phyloP scores from a whole-genome alignment of 2,329 filamentous ascomycete genomes.

The Fusarium beomiforme region DNA sequence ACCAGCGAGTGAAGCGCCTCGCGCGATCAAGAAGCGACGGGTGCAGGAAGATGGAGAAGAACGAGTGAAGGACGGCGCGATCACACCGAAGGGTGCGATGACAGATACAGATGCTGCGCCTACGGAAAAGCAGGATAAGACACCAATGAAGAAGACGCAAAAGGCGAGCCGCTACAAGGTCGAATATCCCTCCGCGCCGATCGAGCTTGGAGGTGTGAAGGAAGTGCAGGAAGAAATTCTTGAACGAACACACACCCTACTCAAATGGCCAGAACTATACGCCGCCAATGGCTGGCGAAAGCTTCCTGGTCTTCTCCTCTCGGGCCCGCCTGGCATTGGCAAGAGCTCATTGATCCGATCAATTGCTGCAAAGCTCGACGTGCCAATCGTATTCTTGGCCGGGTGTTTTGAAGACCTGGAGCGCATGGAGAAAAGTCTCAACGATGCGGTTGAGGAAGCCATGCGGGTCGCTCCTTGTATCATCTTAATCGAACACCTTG shows the following conservation, averaged over 20 bases:
- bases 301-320: slow-evolving; percentile 71
- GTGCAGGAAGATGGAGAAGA: slow-evolving; percentile 45
- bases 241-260: slow-evolving; percentile 3
- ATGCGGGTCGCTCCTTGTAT: slow-evolving; percentile 87
- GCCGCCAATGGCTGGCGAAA: slow-evolving; percentile 21
- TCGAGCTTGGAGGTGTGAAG: slow-evolving; percentile 45
- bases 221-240: slow-evolving; percentile 40
- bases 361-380: slow-evolving; percentile 75
- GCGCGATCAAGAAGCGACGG: slow-evolving; percentile 48
- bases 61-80: slow-evolving; percentile 12
- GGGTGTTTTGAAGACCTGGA: slow-evolving; percentile 52
- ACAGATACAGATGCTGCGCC: slow-evolving; percentile 32
- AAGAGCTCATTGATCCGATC: slow-evolving; percentile 82
- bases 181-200: slow-evolving; percentile 37
- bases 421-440: slow-evolving; percentile 51
- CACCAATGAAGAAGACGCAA: slow-evolving; percentile 44
- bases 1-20: slow-evolving; percentile 31
- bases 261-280: slow-evolving; percentile 39
- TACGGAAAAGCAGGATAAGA: slow-evolving; percentile 42
- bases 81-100: slow-evolving; percentile 29
- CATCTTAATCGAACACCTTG: slow-evolving; percentile 91
- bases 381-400: slow-evolving; percentile 73
- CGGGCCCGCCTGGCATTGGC: slow-evolving; percentile 83
- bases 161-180: slow-evolving; percentile 47
- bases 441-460: slow-evolving; percentile 74